Base-by-base conservation (phyloP, 805 yeast species). In the Metschnikowia aberdeeniae region DNA sequence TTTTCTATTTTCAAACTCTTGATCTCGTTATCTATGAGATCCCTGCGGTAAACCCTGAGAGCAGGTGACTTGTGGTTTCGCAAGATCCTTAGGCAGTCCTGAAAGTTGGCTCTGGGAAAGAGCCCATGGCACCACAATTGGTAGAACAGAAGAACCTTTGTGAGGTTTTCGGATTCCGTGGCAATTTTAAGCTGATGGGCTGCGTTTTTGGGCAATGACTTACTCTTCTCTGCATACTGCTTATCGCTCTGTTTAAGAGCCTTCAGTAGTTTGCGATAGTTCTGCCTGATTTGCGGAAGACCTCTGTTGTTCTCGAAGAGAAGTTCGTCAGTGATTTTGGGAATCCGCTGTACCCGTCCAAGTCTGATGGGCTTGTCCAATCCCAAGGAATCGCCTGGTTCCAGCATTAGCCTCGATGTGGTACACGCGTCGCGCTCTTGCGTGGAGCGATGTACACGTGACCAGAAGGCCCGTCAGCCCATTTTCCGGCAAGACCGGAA, bases 101-200 rank as follows among this genome's bases (percentile, higher is more conserved):
- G 17, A 33, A 55, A 55, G 17, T 39, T 55, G 13, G 58, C 58
- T 20, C 47, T 36, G 5, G 58, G 58, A 44, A 54, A 49, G 28
- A 61, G 52, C 8, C 73, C 68, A 45, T 71, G 75, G 52, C 75
- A 71, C 76, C 76, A 71, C 22, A 71, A 57, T 50, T 71, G 75
- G 55, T 71, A 71, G 53, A 69, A 71, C 53, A 70, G 72, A 29
- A 71, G 51, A 1, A 68, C 60, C 1, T 67, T 56, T 2, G 65
- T 53, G 38, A 71, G 51, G 45, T 71, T 71, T 13, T 62, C 58
- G 34, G 52, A 61, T 46, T 69, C 74, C 22, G 63, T 60, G n/a
- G 64, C 66, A 13, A 54, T 50, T 39, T 59, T 63, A n/a, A 51
- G 48, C 38, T 48, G 54, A 24, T 50, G 52, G 33, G 55, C 50